Conservation (phyloP, 2,329 filamentous ascomycete species). For the Leptographium procerum region DNA sequence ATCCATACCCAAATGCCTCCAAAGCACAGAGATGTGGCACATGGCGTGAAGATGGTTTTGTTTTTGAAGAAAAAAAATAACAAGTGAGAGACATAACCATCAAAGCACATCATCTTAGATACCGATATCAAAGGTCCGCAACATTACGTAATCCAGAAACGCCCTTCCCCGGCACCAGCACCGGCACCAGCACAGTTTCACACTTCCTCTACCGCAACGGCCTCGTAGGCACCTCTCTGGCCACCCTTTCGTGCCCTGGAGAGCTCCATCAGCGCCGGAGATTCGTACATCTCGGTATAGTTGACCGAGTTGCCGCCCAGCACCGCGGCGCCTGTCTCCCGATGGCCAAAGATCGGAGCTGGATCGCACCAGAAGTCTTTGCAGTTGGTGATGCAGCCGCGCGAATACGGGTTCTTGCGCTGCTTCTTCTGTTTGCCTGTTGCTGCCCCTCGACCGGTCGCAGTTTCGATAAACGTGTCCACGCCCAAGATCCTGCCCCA, state of each 20-base stretch:
- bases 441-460: constrained; percentile 69
- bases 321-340: constrained; percentile 62
- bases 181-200: not conserved
- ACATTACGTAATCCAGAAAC: not conserved
- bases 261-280: constrained; percentile 56
- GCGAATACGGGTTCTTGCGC: constrained; percentile 71
- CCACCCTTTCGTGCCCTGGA: constrained; percentile 26
- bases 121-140: not conserved
- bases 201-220: constrained; percentile 47
- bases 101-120: not conserved
- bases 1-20: not conserved
- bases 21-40: not conserved
- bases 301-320: constrained; percentile 72
- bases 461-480: constrained; percentile 88
- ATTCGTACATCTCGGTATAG: constrained; percentile 84
- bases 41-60: not conserved
- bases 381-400: constrained; percentile 78
- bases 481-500: constrained; percentile 81
- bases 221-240: constrained; percentile 49
- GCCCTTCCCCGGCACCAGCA: too few relatives aligned
- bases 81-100: not conserved
- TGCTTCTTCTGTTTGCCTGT: constrained; percentile 36
- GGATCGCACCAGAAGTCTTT: constrained; percentile 94
- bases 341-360: constrained; percentile 64
- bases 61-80: not conserved